Evolutionary conservation across 106 monocot genomes (phyloP), one percentile per base, ranked within the genome.

Genomic region (Dendrobium catenatum): DNA sequence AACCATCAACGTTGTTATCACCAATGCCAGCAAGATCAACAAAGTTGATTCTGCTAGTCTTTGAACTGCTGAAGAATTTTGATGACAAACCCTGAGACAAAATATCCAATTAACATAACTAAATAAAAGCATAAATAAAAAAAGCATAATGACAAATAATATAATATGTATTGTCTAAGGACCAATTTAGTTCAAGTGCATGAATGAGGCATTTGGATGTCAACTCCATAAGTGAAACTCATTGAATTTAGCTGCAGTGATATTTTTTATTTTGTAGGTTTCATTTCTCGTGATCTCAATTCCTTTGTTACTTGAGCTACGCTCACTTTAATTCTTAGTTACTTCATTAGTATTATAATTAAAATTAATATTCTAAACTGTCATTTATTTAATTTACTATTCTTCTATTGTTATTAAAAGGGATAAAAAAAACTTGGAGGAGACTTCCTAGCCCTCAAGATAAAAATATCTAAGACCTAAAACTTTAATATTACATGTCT

Each of bases 1-100:
- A 68, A 80, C 77, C 91, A 89, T 91, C 88, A 83, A 74, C 59
- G 82, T 85, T 85, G 75, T 83, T 81, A 6, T 61, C 85, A 67
- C 91, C 95, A 51, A 44, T 82, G 42, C 98, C 98, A 80, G 98
- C 98, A 90, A 99, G 98, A 86, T 99, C 98, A 79, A 91, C 84
- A 84, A 99, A 82, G 82, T 55, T 95, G 68, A 99, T 87, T 91
- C 84, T 91, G 87, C 95, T 95, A 51, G 76, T 88, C 83, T 80
- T 91, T 87, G 93, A 99, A 82, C 89, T 93, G 82, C 86, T 89
- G 79, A 95, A 88, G 76, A 59, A 55, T 41, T 85, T 89, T 72
- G 96, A 85, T 80, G 92, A 82, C 54, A 81, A 80, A 24, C 88
- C 88, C 96, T 96, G 86, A 51, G 26, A 77, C 42, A 26, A 58